Base-by-base conservation (phyloP, 257 asterid species). In the Gynochthodes officinalis region DNA sequence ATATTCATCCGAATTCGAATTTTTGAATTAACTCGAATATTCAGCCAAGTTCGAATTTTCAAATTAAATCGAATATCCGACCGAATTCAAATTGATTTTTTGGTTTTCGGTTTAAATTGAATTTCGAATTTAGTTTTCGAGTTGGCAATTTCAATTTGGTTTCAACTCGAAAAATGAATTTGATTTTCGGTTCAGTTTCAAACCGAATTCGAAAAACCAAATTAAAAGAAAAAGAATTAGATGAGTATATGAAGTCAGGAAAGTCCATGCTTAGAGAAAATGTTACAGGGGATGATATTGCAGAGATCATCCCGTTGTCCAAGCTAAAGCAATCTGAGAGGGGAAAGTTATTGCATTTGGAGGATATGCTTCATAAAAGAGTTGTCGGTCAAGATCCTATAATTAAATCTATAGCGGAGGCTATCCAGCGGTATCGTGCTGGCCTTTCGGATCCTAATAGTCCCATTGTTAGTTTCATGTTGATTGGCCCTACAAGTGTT, bases 401-500 rank as follows among this genome's bases (percentile, higher is more conserved):
- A 2, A 96, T 92, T 12, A 88, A 42, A 72, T 83, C 98, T n/a
- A 89, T 92, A 16, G 96, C 98, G 0, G 96, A 92, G 71, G 93
- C 98, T 58, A 92, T 92, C 61, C 96, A 87, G 70, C 82, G 98
- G 65, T 92, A 96, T 2, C 82, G 96, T 64, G 98, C 98, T 0
- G 98, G 98, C 73, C 96, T 92, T 60, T 92, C 98, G 0, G 97
- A 92, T 75, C 98, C 97, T 61, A 88, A 90, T 77, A 96, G 98
- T 54, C 98, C 98, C 1, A 92, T 92, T 67, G 98, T 97, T n/a
- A 90, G 98, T 76, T 90, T 90, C 67, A 92, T 92, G 98, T 92
- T 92, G 87, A 92, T 92, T 97, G 98, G 98, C 42, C 98, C 98
- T 21, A 92, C 96, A 0, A 96, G 98, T 50, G 98, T 92, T 58